phyloP scores from a whole-genome alignment of 176 grass and related monocot species.

The Avena atlantica region DNA sequence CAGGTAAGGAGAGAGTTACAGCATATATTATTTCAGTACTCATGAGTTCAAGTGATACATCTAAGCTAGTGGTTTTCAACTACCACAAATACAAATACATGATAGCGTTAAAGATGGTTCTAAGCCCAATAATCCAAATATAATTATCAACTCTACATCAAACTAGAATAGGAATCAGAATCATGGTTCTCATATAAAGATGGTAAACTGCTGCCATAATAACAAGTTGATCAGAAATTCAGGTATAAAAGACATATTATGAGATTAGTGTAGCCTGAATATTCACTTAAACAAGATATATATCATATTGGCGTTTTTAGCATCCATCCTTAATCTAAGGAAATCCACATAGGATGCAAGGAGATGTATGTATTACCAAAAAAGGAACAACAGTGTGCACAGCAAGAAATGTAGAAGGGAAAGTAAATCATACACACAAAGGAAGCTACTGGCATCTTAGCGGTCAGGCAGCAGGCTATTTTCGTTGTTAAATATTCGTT shows the following conservation, averaged over 20 bases:
- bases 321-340: background rate
- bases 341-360: conserved; percentile 6
- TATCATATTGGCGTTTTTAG: background rate
- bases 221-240: background rate
- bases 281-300: conserved; percentile 5
- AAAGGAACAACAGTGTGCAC: background rate
- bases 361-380: background rate
- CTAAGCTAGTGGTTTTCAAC: background rate
- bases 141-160: background rate
- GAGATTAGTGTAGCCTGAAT: background rate
- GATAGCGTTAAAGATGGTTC: conserved; percentile 4
- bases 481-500: background rate
- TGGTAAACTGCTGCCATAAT: background rate
- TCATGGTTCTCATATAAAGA: conserved; percentile 7
- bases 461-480: background rate
- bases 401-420: background rate
- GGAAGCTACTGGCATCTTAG: background rate
- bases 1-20: conserved; percentile 16
- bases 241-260: background rate
- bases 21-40: background rate
- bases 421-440: background rate
- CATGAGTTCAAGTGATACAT: background rate
- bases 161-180: background rate
- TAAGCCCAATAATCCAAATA: background rate
- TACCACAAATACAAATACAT: background rate